These are phyloP conservation scores for Malassezia restricta DNA, from an alignment of 1,284 basidiomycete genomes.

Conservation along the genomic window DNA sequence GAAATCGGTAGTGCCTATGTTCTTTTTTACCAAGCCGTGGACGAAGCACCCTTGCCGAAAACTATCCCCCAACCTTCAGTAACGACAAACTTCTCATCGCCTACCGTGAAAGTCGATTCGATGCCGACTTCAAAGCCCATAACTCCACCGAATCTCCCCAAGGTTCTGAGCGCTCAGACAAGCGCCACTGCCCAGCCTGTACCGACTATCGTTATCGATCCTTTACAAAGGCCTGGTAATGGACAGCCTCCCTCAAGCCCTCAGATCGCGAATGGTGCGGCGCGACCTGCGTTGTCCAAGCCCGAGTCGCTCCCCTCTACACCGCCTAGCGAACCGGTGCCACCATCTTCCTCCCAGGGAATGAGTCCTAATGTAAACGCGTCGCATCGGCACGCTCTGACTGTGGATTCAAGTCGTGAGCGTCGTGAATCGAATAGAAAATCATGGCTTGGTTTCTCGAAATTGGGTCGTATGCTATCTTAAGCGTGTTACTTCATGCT, in stretches of 20 bases:
- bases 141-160: not conserved
- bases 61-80: not conserved
- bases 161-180: not conserved
- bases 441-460: not conserved
- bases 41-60: not conserved
- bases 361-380: too few species aligned
- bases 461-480: not conserved
- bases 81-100: not conserved
- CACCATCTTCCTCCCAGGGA: too few species aligned
- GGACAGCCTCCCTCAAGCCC: too few species aligned
- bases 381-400: too few species aligned
- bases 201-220: too few species aligned
- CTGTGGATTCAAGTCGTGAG: too few species aligned
- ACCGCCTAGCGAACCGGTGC: too few species aligned
- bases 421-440: not conserved
- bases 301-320: too few species aligned
- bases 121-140: not conserved
- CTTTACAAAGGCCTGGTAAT: too few species aligned
- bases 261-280: too few species aligned
- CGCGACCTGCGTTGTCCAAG: too few species aligned
- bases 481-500: not conserved
- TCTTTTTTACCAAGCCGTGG: slow-evolving; percentile 82
- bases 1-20: slow-evolving; percentile 81
- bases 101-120: not conserved
- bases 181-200: not conserved